phyloP scores from a whole-genome alignment of 805 yeast species.

The Kazachstania bromeliacearum region DNA sequence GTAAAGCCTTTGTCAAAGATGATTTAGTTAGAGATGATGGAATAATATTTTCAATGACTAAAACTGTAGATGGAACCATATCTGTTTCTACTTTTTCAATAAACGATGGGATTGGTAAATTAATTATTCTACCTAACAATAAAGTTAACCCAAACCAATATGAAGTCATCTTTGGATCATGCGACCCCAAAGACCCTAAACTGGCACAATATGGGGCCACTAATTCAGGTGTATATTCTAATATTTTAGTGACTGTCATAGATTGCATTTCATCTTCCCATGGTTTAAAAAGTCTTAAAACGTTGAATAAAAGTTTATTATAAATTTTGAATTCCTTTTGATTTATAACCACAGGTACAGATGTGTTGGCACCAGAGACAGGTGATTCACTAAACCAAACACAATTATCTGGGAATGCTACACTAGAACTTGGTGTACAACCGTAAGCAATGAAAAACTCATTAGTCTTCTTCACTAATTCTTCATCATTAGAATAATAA shows the following conservation, averaged over 20 bases:
- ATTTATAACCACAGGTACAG: conserved; percentile 40
- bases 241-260: conserved; percentile 41
- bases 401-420: conserved; percentile 37
- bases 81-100: conserved; percentile 23
- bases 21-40: conserved; percentile 56
- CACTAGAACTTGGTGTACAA: conserved; percentile 42
- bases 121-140: conserved; percentile 50
- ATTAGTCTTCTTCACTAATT: conserved; percentile 33
- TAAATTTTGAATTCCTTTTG: conserved; percentile 47
- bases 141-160: conserved; percentile 76
- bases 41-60: conserved; percentile 46
- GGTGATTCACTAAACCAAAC: conserved; percentile 38
- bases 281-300: conserved; percentile 62
- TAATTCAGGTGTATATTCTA: conserved; percentile 55
- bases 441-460: conserved; percentile 41
- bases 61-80: conserved; percentile 27
- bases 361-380: conserved; percentile 23
- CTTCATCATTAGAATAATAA: conserved; percentile 33
- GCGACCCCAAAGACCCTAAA: conserved; percentile 53
- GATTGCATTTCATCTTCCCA: conserved; percentile 67
- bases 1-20: conserved; percentile 50
- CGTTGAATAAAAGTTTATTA: conserved; percentile 56
- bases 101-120: conserved; percentile 42
- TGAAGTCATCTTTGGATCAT: conserved; percentile 71
- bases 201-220: conserved; percentile 60